Conservation (phyloP, 345 rosid species). For the Crucihimalaya himalaica region DNA sequence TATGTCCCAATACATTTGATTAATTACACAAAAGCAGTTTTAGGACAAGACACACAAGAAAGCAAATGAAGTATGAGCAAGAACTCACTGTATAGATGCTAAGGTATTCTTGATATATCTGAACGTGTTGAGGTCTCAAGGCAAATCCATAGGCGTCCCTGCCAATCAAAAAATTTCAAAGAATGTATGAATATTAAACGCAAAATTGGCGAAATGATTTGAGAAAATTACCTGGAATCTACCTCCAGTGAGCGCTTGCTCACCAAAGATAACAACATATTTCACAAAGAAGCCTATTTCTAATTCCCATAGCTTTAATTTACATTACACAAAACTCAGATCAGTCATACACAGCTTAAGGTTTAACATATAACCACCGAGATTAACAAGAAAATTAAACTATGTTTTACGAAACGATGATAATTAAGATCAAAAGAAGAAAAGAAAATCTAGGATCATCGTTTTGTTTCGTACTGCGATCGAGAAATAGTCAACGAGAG, state of each 20-base stretch:
- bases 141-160: conserved; percentile 96
- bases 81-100: conserved; percentile 64
- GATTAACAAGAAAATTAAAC: not conserved
- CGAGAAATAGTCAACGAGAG: conserved; percentile 45
- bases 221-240: conserved; percentile 73
- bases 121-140: conserved; percentile 93
- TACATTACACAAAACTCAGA: conserved; percentile 29
- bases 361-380: not conserved
- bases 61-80: not conserved
- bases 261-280: conserved; percentile 96
- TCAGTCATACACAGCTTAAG: conserved; percentile 1
- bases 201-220: not conserved
- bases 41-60: not conserved
- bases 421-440: conserved; percentile 13
- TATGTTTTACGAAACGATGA: not conserved
- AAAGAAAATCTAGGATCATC: conserved; percentile 15
- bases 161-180: conserved; percentile 5
- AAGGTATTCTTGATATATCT: conserved; percentile 70
- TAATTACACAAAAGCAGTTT: not conserved
- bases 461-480: not conserved
- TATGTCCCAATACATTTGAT: not conserved
- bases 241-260: conserved; percentile 90
- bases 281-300: conserved; percentile 54
- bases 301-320: conserved; percentile 70
- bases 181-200: not conserved